phyloP scores from a whole-genome alignment of 495 filamentous ascomycete species.

The Cercophora sp. region DNA sequence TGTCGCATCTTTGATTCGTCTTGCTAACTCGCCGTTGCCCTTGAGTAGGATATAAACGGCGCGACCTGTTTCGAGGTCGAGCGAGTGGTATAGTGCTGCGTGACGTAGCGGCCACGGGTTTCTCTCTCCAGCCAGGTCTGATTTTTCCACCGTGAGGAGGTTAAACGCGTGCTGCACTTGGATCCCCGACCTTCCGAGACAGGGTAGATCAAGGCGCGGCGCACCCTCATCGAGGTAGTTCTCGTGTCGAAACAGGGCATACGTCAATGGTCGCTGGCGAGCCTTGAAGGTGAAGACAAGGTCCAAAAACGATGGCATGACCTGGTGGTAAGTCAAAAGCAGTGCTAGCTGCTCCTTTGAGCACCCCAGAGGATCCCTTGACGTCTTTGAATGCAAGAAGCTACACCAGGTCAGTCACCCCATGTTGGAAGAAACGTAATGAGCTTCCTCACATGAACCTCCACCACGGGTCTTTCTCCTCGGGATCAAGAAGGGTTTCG shows the following conservation, averaged over 20 bases:
- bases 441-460: neutral
- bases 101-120: slow-evolving; percentile 44
- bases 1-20: slow-evolving; percentile 29
- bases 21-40: slow-evolving; percentile 34
- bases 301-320: slow-evolving; percentile 41
- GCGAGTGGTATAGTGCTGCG: slow-evolving; percentile 38
- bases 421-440: neutral
- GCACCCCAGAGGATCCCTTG: slow-evolving; percentile 24
- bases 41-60: slow-evolving; percentile 41
- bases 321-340: slow-evolving; percentile 40
- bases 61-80: slow-evolving; percentile 38
- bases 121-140: slow-evolving; percentile 19
- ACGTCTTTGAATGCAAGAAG: slow-evolving; percentile 32
- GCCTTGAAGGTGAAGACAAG: slow-evolving; percentile 37
- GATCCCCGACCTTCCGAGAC: slow-evolving; percentile 39
- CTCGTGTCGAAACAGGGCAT: slow-evolving; percentile 31
- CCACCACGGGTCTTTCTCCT: slow-evolving; percentile 11
- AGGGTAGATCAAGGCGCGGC: slow-evolving; percentile 29
- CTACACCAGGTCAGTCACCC: slow-evolving; percentile 12
- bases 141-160: slow-evolving; percentile 40
- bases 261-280: slow-evolving; percentile 10
- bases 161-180: slow-evolving; percentile 41
- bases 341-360: slow-evolving; percentile 33
- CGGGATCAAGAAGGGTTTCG: neutral
- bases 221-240: slow-evolving; percentile 32